These are phyloP conservation scores for Nakataea oryzae DNA, from an alignment of 2,329 filamentous ascomycete species.

Conservation along the genomic window DNA sequence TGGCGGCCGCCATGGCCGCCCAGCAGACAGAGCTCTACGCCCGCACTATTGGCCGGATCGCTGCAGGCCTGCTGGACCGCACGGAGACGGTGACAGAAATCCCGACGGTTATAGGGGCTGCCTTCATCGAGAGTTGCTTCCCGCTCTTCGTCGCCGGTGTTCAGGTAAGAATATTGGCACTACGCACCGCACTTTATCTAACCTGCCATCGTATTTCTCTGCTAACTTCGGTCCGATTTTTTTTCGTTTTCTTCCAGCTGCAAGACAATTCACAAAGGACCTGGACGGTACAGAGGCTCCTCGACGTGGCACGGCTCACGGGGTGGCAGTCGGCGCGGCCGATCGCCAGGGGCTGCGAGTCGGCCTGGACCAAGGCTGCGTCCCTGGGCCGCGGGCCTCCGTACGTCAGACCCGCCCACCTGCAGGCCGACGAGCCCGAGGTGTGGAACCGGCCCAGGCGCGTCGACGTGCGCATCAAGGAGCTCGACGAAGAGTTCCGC, in stretches of 20 bases:
- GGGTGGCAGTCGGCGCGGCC: conserved; percentile 79
- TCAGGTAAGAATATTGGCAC: conserved; percentile 34
- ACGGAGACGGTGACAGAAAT: conserved; percentile 44
- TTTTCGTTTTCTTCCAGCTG: conserved; percentile 38
- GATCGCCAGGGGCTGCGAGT: conserved; percentile 77
- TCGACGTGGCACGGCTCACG: conserved; percentile 67
- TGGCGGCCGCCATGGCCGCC: conserved; percentile 72
- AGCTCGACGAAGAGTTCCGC: conserved; percentile 22
- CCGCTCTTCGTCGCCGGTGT: conserved; percentile 81
- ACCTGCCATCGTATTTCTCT: neutral
- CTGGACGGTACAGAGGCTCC: conserved; percentile 66
- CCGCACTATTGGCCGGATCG: conserved; percentile 68
- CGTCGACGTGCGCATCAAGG: conserved; percentile 40
- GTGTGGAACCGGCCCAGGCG: conserved; percentile 40
- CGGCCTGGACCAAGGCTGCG: conserved; percentile 67
- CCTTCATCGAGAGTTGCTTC: conserved; percentile 73
- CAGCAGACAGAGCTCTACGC: conserved; percentile 61
- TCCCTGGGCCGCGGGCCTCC: conserved; percentile 65
- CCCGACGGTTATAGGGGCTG: conserved; percentile 68
- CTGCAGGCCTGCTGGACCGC: conserved; percentile 57
- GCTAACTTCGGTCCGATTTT: neutral
- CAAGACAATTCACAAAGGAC: conserved; percentile 60
- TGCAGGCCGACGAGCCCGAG: conserved; percentile 22
- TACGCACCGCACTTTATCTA: neutral
- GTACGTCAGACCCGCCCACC: conserved; percentile 44